Percentiles rank a stretch among this genome's conserved stretches.
Conservation (phyloP, 176 grass and related monocot species). For the Ampelocalamus luodianensis region DNA sequence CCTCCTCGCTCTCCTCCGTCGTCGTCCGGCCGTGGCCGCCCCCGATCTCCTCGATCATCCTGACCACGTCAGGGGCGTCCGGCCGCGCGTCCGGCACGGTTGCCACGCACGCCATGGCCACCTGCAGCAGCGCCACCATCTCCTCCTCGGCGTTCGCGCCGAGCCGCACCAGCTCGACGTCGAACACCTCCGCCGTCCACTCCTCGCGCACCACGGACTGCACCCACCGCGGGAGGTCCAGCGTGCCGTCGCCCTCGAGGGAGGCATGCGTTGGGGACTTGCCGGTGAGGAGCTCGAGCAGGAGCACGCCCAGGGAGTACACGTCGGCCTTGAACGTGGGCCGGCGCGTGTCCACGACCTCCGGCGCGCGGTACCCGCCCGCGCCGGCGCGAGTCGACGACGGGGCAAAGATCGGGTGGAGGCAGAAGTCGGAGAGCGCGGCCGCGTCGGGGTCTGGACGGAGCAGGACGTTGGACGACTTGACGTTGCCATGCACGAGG, state of each 20-base stretch:
- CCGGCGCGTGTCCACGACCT: slow-evolving; percentile 76
- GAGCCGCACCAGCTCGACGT: slow-evolving; percentile 89
- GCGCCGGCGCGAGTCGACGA: slow-evolving; percentile 45
- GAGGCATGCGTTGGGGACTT: slow-evolving; percentile 81
- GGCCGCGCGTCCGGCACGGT: slow-evolving; percentile 83
- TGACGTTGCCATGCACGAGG: slow-evolving; percentile 85
- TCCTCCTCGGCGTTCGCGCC: slow-evolving; percentile 91
- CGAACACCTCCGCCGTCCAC: slow-evolving; percentile 98
- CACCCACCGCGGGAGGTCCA: slow-evolving; percentile 95
- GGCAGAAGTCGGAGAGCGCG: slow-evolving; percentile 73
- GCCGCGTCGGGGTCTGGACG: slow-evolving; percentile 71
- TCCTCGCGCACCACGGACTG: slow-evolving; percentile 98
- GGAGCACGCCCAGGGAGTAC: slow-evolving; percentile 87
- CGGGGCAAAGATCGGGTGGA: slow-evolving; percentile 72
- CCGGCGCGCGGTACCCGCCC: slow-evolving; percentile 85
- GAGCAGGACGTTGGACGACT: slow-evolving; percentile 92
- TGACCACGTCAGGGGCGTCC: slow-evolving; percentile 63
- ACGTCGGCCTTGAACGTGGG: slow-evolving; percentile 86
- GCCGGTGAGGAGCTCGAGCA: slow-evolving; percentile 89
- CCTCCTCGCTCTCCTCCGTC: slow-evolving; percentile 67
- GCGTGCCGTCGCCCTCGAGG: slow-evolving; percentile 74
- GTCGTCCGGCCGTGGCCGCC: slow-evolving; percentile 56
- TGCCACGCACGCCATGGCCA: slow-evolving; percentile 94
- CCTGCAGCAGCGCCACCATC: slow-evolving; percentile 95
- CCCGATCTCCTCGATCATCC: slow-evolving; percentile 89